Evolutionary conservation across 768 basidiomycete species (phyloP), one percentile per base, ranked within the genome.

Genomic region (Boletellus sp.): DNA sequence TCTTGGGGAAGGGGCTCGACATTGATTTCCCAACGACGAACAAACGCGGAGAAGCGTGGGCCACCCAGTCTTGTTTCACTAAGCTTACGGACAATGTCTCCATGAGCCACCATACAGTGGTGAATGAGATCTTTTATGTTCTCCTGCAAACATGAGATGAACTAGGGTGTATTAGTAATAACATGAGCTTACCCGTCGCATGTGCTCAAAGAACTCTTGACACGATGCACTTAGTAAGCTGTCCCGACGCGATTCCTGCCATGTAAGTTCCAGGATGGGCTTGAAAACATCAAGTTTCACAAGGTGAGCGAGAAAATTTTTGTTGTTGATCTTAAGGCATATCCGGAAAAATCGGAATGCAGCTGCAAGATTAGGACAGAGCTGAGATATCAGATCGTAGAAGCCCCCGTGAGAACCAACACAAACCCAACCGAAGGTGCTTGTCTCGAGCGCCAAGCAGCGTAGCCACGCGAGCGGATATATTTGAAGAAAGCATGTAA

Each of bases 181-280:
- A 16, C 20, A 41, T 33, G n/a, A 17, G 69, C 80, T 54, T 54
- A 94, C 94, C 72, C 83, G 79, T 47, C 93, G 84, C 68, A 98
- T 88, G 57, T 81, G 79, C 59, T 99, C 96, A 60, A 98, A 94
- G 55, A 90, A 88, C 66, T 98, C 96, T 67, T 96, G 87, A 74
- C 93, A 97, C 34, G 94, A 91, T 60, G 93, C 94, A 59, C 87
- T 90, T 47, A 99, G 74, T 53, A 99, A 77, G 70, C 94, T 99
- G 67, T 99, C 96, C 50, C 90, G 78, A 46, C 78, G 74, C 31
- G 88, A 87, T 69, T 96, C 94, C 53, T 81, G 79, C 24, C 86
- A 63, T n/a, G 91, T 86, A 52, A 96, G 72, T 52, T 91, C 85
- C 49, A 97, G 72, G 47, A 97, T 82, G 2, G 93, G 88, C 56